Percentiles rank a stretch among this genome's conserved stretches.
Evolutionary conservation across 352 stramenopile genomes (phyloP).

Genomic region (Pythium folliculosum): DNA sequence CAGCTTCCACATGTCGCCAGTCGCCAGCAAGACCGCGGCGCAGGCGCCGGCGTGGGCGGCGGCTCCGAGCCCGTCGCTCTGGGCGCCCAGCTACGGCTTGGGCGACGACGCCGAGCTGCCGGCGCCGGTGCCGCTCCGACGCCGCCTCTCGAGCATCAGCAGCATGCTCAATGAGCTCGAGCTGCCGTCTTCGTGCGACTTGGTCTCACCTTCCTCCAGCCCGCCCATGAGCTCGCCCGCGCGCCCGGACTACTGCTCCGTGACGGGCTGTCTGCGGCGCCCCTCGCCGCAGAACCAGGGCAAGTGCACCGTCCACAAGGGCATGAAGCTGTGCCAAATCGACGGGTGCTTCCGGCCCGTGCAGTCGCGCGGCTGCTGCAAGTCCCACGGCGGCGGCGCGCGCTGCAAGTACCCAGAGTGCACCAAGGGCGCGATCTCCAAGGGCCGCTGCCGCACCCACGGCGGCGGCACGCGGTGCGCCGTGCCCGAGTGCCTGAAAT

Average conservation of each 20-base stretch:
- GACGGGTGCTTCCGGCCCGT: constrained; percentile 42
- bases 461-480: constrained; percentile 56
- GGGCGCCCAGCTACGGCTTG: not conserved
- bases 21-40: constrained; percentile 19
- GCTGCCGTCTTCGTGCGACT: not conserved
- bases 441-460: constrained; percentile 52
- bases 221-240: not conserved
- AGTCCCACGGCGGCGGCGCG: constrained; percentile 59
- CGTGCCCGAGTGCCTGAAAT: constrained; percentile 44
- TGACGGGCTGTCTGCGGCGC: constrained; percentile 38
- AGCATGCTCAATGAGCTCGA: constrained; percentile 11
- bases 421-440: constrained; percentile 52
- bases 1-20: constrained; percentile 29
- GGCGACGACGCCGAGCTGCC: not conserved
- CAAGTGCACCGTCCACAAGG: constrained; percentile 49
- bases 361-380: constrained; percentile 58
- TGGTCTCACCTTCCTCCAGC: not conserved
- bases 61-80: not conserved
- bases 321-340: constrained; percentile 44
- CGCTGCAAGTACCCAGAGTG: constrained; percentile 52
- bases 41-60: not conserved
- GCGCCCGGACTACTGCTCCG: constrained; percentile 24
- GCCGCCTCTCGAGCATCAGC: constrained; percentile 16
- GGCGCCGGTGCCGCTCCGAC: constrained; percentile 2
- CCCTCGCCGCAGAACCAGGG: constrained; percentile 22